Evolutionary conservation across 2,329 filamentous ascomycete species (phyloP).

Genomic region (Colletotrichum sublineola): DNA sequence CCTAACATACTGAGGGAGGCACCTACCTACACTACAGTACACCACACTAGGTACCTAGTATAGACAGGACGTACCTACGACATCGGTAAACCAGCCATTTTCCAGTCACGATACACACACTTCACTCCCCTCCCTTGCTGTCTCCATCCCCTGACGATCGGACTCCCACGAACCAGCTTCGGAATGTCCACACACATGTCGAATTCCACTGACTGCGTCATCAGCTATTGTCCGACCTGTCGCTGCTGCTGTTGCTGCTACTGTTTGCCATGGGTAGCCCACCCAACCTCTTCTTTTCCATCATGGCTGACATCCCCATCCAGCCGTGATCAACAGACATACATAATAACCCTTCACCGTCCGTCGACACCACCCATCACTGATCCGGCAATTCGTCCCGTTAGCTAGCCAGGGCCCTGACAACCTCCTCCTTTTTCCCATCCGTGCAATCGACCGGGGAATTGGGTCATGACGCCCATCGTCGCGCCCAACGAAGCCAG

Average conservation of each 20-base stretch:
- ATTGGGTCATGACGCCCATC: background rate
- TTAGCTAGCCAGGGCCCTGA: constrained; percentile 21
- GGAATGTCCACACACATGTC: background rate
- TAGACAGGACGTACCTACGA: too few relatives aligned
- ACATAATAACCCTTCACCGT: background rate
- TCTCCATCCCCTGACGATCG: background rate
- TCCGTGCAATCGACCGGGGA: background rate
- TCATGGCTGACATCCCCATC: background rate
- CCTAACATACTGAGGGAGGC: too few relatives aligned
- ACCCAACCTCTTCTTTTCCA: background rate
- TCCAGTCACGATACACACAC: too few relatives aligned
- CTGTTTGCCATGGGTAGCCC: background rate
- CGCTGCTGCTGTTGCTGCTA: too few relatives aligned
- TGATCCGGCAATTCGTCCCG: background rate
- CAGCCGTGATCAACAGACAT: background rate
- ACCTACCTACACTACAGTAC: too few relatives aligned
- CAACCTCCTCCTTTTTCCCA: background rate
- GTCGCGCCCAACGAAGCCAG: background rate
- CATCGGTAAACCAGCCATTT: background rate
- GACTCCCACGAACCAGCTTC: background rate
- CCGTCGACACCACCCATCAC: background rate
- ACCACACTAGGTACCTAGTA: too few relatives aligned
- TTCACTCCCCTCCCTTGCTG: too few relatives aligned
- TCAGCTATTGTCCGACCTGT: background rate
- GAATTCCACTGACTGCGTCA: background rate